Evolutionary conservation across 2,329 filamentous ascomycete genomes (phyloP), one percentile per base, ranked within the genome.

Genomic region (Xylaria sp.): DNA sequence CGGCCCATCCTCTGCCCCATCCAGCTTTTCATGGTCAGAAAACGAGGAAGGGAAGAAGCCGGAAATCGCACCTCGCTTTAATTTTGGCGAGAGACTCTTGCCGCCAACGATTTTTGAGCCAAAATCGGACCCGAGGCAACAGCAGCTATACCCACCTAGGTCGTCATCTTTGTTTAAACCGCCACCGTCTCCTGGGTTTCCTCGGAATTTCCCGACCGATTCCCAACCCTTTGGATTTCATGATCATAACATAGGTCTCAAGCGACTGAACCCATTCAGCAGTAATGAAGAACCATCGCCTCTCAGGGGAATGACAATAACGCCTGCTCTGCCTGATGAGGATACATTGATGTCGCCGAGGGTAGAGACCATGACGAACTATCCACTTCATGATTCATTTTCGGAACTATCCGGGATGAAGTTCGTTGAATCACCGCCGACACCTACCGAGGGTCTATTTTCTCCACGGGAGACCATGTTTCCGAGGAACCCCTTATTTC

Each of bases 331-430:
- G 42, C 79, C 82, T 1, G 81, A 83, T 14, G 83, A 86, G 11
- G 85, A 89, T 55, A 83, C 88, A 12, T 80, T 92, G 9, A 85
- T 93, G 84, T 93, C 91, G 2, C 92, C 92, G 0, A 86, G 92
- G 51, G 89, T 85, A 1, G 90, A 92, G 74, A 88, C 90, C 17
- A 94, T 94, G 83, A 93, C 90, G 1, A 88, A 85, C 69, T 90
- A 92, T 69, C 88, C 89, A 1, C 83, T 92, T 58, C 87, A 88
- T 63, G 81, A 84, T 39, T 76, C 83, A 6, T 78, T 81, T 55
- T 75, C 79, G 3, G 82, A 81, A 32, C 73, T 84, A 34, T 74
- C 81, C 1, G 85, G 84, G 11, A 82, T 88, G 82, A 83, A 82
- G 45, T 86, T 88, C 69, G 80, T 85, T 11, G 85, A 88, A 70